These are phyloP conservation scores for Luzula sylvatica DNA, from an alignment of 176 grass and related monocot species.

Conservation along the genomic window DNA sequence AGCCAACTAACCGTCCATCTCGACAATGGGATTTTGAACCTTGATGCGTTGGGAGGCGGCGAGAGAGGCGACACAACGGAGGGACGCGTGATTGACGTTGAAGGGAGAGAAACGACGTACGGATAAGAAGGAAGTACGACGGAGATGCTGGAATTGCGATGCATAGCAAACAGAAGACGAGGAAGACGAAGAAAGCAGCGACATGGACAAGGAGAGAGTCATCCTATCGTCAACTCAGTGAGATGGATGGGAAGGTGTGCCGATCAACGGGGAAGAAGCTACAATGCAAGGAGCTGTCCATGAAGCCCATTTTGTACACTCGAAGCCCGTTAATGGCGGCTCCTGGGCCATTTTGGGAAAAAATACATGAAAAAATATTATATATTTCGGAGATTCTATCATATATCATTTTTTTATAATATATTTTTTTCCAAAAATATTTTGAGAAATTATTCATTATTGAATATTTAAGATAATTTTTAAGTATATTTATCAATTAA, in stretches of 20 bases:
- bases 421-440: too few species aligned
- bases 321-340: neutral
- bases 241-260: neutral
- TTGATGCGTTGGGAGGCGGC: conserved; percentile 45
- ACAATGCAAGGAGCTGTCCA: conserved; percentile 16
- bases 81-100: conserved; percentile 20
- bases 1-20: conserved; percentile 99
- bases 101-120: conserved; percentile 12
- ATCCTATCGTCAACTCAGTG: too few species aligned
- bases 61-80: conserved; percentile 54
- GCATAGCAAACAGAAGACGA: conserved; percentile 7
- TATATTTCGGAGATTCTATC: too few species aligned
- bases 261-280: neutral
- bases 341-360: neutral
- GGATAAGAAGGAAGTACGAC: conserved; percentile 1
- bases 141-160: conserved; percentile 2
- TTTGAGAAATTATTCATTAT: too few species aligned
- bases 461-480: too few species aligned
- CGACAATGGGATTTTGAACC: conserved; percentile 84
- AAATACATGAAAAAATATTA: too few species aligned
- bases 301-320: conserved; percentile 29
- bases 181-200: conserved; percentile 22
- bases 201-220: conserved; percentile 23
- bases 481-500: too few species aligned
- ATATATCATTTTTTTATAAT: too few species aligned